Percentiles rank a stretch among this genome's conserved stretches.
phyloP scores from a whole-genome alignment of 176 grass and related monocot genomes.

The Carex pumila region DNA sequence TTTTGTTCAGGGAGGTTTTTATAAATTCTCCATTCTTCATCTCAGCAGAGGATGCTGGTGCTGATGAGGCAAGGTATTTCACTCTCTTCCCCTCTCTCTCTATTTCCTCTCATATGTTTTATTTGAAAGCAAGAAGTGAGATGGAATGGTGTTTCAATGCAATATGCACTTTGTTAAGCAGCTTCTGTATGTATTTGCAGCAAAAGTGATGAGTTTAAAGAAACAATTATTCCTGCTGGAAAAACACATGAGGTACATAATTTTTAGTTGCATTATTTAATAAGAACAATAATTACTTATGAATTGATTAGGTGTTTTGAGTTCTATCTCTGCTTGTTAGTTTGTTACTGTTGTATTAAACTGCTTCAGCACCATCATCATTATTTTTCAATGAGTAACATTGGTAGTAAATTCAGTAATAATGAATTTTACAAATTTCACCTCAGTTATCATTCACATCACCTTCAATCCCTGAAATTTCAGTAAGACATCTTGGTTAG shows the following conservation, averaged over 20 bases:
- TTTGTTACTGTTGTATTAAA: neutral
- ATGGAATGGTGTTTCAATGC: neutral
- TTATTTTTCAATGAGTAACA: neutral
- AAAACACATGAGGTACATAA: conserved; percentile 84
- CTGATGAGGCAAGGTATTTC: conserved; percentile 51
- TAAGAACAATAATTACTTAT: neutral
- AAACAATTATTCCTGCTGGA: conserved; percentile 74
- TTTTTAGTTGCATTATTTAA: neutral
- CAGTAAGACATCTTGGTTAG: neutral
- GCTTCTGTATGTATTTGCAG: conserved; percentile 29
- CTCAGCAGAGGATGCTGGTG: conserved; percentile 81
- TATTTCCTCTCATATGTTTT: neutral
- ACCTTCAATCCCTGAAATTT: neutral
- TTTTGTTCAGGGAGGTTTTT: conserved; percentile 70
- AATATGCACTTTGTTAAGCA: conserved; percentile 15
- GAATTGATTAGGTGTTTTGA: neutral
- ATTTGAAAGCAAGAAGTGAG: neutral
- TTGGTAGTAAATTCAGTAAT: neutral
- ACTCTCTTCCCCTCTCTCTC: neutral
- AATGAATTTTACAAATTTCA: neutral
- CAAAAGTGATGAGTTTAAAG: conserved; percentile 74
- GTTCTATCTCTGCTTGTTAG: conserved; percentile 4
- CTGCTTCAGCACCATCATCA: neutral
- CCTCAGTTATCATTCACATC: neutral
- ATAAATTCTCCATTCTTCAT: conserved; percentile 97